phyloP scores from a whole-genome alignment of 2,329 filamentous ascomycete genomes.

The Helminthosporium solani region DNA sequence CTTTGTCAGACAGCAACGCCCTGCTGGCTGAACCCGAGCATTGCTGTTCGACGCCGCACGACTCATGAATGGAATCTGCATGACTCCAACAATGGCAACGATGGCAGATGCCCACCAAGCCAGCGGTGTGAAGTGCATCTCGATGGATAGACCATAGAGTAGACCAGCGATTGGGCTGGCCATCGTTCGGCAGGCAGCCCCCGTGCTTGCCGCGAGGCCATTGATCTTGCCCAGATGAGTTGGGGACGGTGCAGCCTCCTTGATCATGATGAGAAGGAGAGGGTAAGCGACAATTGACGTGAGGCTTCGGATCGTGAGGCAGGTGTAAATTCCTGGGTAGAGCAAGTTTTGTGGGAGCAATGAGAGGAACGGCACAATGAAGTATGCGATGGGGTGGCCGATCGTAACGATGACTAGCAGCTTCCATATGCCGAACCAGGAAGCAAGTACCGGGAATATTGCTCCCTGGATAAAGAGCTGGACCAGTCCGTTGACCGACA shows the following conservation, averaged over 20 bases:
- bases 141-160: constrained; percentile 63
- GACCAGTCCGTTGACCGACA: constrained; percentile 69
- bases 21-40: constrained; percentile 26
- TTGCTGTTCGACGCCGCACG: constrained; percentile 45
- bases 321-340: constrained; percentile 65
- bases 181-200: constrained; percentile 69
- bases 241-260: constrained; percentile 66
- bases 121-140: constrained; percentile 59
- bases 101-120: constrained; percentile 63
- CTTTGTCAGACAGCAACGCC: constrained; percentile 22
- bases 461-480: constrained; percentile 72
- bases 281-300: constrained; percentile 69
- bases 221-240: constrained; percentile 69
- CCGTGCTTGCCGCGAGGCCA: constrained; percentile 68
- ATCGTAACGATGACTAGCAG: constrained; percentile 65
- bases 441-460: constrained; percentile 66
- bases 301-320: constrained; percentile 64
- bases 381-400: constrained; percentile 66
- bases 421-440: constrained; percentile 65
- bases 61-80: constrained; percentile 59
- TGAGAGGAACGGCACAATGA: constrained; percentile 67
- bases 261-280: constrained; percentile 68
- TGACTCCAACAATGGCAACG: constrained; percentile 56
- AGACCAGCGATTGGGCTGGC: constrained; percentile 68
- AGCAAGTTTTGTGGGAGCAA: constrained; percentile 56